A percentile compares a stretch with the other conserved stretches of the same genome.
Conservation (phyloP, 208 protist species). For the Leishmania amazonensis region DNA sequence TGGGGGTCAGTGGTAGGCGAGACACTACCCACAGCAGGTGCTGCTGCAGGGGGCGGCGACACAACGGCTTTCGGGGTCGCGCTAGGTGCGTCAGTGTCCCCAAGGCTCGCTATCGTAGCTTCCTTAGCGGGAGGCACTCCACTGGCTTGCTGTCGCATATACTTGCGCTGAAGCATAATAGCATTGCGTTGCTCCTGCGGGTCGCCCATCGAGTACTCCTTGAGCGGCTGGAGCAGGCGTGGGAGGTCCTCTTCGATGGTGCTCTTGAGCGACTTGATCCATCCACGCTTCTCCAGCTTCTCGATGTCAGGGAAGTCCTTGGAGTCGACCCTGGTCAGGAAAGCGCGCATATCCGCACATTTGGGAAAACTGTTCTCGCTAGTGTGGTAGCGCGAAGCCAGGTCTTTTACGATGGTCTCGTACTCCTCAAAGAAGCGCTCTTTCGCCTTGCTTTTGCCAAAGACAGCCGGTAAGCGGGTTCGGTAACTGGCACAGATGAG, state of each 20-base stretch:
- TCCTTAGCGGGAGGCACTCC: not conserved
- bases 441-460: conserved; percentile 86
- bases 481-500: conserved; percentile 70
- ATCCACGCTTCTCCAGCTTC: conserved; percentile 59
- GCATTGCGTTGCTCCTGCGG: conserved; percentile 41
- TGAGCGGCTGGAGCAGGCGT: conserved; percentile 69
- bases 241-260: conserved; percentile 72
- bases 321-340: conserved; percentile 43
- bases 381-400: conserved; percentile 59
- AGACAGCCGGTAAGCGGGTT: conserved; percentile 68
- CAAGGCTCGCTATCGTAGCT: not conserved
- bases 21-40: conserved; percentile 6
- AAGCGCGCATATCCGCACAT: conserved; percentile 34
- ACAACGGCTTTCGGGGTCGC: too few species aligned
- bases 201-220: conserved; percentile 51
- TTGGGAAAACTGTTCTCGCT: conserved; percentile 56
- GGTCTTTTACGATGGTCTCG: conserved; percentile 44
- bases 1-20: conserved; percentile 8
- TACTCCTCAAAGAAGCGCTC: conserved; percentile 62
- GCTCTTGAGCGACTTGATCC: conserved; percentile 49
- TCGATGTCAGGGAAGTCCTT: conserved; percentile 59
- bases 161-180: conserved; percentile 23
- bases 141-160: conserved; percentile 4
- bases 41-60: not conserved
- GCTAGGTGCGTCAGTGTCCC: not conserved